Evolutionary conservation across 129 eudicot genomes (phyloP), one percentile per base, ranked within the genome.

Genomic region (Glebionis coronaria): DNA sequence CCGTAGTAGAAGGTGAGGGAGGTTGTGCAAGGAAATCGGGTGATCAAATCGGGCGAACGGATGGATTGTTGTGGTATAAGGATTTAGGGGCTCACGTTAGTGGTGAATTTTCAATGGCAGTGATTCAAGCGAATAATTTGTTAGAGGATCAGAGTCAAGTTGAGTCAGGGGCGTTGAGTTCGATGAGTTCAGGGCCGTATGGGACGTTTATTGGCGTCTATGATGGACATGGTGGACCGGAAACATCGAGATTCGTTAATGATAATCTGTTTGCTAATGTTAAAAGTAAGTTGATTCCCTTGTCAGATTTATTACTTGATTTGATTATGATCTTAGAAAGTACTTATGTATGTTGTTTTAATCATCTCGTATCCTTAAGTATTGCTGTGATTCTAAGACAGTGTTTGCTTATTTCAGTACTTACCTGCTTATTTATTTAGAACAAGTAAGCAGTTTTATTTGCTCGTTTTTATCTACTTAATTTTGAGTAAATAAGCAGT

Each of bases 211-310:
- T 93, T 21, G 98, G 98, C 1, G 84, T 93, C 56, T 88, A 88
- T 77, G 98, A 93, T 72, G 98, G 98, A 35, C 98, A 93, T 77
- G 98, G 98, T 51, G 98, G 98, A 62, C 95, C 95, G 1, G 96
- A 93, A 75, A 73, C 98, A 15, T 75, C 98, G 16, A 81, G 82
- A 27, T 93, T 86, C 44, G 95, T 86, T 9, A 93, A 93, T 23
- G 76, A 84, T 3, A 86, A 73, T 53, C 21, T 93, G 60, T 93
- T 93, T 70, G 60, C 63, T 38, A 88, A 88, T 75, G 88, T 93
- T 2, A 88, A 86, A 78, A 88, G 98, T 93, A 88, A 65, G 95
- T 81, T 35, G 10, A 9, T 35, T 35, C 55, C 61, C 78, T 74
- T 13, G 69, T 55, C 4, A 18, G 67, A 12, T 69, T 5, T 27